Percentiles rank a stretch among this genome's conserved stretches.
Conservation (phyloP, 352 stramenopile species). For the Phytophthora idaei region DNA sequence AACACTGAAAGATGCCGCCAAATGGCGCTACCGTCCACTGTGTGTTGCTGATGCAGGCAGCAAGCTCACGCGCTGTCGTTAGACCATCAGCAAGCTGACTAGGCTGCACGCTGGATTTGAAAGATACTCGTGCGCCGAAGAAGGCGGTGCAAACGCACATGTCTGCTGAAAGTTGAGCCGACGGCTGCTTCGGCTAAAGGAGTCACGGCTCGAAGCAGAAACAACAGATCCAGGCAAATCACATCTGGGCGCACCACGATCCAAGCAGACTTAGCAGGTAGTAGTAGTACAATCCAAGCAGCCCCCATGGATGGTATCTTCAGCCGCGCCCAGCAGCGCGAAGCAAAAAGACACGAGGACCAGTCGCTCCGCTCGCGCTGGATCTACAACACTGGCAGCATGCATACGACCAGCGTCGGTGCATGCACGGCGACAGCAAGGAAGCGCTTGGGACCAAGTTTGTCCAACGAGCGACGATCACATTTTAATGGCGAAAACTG, state of each 20-base stretch:
- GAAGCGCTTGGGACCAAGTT: neutral
- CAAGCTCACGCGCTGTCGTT: too few species aligned
- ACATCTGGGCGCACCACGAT: conserved; percentile 6
- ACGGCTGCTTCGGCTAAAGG: conserved; percentile 19
- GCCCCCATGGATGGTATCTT: conserved; percentile 19
- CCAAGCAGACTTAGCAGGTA: conserved; percentile 5
- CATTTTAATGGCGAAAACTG: neutral
- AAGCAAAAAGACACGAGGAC: conserved; percentile 18
- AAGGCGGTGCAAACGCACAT: conserved; percentile 7
- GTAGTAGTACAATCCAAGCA: conserved; percentile 13
- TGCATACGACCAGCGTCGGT: neutral
- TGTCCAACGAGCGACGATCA: neutral
- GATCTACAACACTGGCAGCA: conserved; percentile 12
- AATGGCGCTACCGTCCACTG: too few species aligned
- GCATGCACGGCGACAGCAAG: too few species aligned
- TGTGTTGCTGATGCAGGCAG: too few species aligned
- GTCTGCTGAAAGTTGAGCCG: conserved; percentile 5
- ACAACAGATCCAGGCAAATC: conserved; percentile 15
- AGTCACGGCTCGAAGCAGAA: conserved; percentile 19
- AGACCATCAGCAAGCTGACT: too few species aligned
- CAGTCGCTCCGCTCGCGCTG: conserved; percentile 1
- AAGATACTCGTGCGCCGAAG: conserved; percentile 5
- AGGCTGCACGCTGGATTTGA: too few species aligned
- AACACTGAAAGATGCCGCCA: too few species aligned
- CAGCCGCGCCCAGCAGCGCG: conserved; percentile 3